Conservation (phyloP, 129 eudicot species). For the Chrysanthemum seticuspe region DNA sequence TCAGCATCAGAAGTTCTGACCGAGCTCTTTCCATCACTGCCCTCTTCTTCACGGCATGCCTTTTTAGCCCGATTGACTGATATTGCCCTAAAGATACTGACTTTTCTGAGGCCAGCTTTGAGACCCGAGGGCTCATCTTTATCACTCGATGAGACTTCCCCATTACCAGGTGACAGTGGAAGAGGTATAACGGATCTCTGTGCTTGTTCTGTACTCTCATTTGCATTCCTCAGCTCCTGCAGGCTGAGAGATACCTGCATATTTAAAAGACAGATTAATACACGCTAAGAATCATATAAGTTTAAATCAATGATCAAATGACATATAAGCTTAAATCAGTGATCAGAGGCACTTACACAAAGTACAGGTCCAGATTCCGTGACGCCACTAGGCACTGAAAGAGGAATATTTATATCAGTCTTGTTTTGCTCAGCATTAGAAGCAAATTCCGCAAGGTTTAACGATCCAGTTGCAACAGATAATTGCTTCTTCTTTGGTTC, state of each 20-base stretch:
- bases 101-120: slow-evolving; percentile 58
- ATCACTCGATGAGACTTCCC: slow-evolving; percentile 11
- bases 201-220: slow-evolving; percentile 43
- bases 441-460: slow-evolving; percentile 70
- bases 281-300: background rate
- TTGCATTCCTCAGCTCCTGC: slow-evolving; percentile 42
- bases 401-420: slow-evolving; percentile 55
- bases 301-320: background rate
- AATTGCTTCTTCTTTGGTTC: slow-evolving; percentile 39
- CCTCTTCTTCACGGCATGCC: slow-evolving; percentile 52
- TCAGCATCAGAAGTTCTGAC: slow-evolving; percentile 58
- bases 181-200: slow-evolving; percentile 35
- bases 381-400: slow-evolving; percentile 31
- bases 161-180: slow-evolving; percentile 40
- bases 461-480: slow-evolving; percentile 48
- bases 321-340: background rate
- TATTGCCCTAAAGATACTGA: slow-evolving; percentile 48
- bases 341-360: slow-evolving; percentile 44
- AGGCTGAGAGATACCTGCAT: slow-evolving; percentile 67
- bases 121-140: slow-evolving; percentile 41
- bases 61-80: slow-evolving; percentile 46
- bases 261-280: slow-evolving; percentile 9
- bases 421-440: slow-evolving; percentile 48
- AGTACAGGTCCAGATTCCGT: slow-evolving; percentile 44
- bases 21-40: slow-evolving; percentile 68